These are phyloP conservation scores for Monosporascus sp. DNA, from an alignment of 2,329 filamentous ascomycete genomes.

Conservation along the genomic window DNA sequence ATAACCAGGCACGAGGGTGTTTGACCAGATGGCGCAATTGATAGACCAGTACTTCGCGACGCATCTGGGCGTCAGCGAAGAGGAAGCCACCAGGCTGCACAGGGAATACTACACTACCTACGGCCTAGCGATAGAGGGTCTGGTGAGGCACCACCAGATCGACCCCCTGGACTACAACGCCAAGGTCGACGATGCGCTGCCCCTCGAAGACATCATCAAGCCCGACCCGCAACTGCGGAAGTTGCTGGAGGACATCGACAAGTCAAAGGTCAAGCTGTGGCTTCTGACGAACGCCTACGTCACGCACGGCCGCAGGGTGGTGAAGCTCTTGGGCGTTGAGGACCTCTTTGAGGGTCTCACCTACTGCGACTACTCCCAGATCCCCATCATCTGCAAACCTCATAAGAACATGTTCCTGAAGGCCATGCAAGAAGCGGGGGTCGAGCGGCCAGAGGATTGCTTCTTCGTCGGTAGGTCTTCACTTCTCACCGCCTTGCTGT, in stretches of 20 bases:
- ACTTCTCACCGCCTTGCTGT: background rate
- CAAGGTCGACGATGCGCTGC: constrained; percentile 91
- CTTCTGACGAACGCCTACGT: constrained; percentile 95
- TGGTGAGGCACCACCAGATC: constrained; percentile 91
- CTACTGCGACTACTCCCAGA: constrained; percentile 78
- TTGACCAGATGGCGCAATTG: constrained; percentile 80
- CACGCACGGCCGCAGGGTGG: constrained; percentile 78
- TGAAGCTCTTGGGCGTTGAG: constrained; percentile 74
- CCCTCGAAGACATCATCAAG: constrained; percentile 77
- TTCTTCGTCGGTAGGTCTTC: constrained; percentile 84
- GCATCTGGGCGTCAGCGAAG: constrained; percentile 67
- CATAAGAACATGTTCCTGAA: constrained; percentile 77
- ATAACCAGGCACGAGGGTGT: constrained; percentile 64
- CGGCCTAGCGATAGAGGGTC: constrained; percentile 91
- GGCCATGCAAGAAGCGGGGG: constrained; percentile 79
- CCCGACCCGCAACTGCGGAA: constrained; percentile 69
- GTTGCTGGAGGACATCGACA: constrained; percentile 79
- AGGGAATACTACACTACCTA: constrained; percentile 93
- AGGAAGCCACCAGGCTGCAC: constrained; percentile 83
- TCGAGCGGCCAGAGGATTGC: constrained; percentile 63
- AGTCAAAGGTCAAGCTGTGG: constrained; percentile 79
- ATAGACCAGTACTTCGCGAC: constrained; percentile 62
- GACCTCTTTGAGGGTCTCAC: constrained; percentile 93
- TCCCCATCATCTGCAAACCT: constrained; percentile 82
- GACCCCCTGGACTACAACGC: constrained; percentile 91